phyloP scores from a whole-genome alignment of 2,329 filamentous ascomycete species.

The Elsinoe perseae region DNA sequence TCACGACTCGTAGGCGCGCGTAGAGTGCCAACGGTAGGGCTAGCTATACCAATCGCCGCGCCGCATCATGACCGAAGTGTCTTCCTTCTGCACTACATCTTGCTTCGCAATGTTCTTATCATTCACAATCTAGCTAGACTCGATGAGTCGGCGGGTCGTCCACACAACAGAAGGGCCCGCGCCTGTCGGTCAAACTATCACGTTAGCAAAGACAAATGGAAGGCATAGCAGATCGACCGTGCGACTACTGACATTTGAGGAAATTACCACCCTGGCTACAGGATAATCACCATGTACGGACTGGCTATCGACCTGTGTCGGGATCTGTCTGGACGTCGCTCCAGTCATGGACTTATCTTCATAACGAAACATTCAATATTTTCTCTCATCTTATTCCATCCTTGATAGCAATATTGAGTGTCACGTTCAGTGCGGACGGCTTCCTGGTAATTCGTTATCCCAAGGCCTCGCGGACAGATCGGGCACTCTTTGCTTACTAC shows the following conservation, averaged over 20 bases:
- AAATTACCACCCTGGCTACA: slow-evolving; percentile 4
- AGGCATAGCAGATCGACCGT: background rate
- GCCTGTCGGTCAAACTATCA: background rate
- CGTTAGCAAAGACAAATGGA: background rate
- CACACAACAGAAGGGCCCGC: background rate
- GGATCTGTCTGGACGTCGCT: background rate
- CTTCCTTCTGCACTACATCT: too few species aligned
- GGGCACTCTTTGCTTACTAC: slow-evolving; percentile 18
- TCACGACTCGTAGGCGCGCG: background rate
- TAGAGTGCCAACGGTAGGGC: background rate
- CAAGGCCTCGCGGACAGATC: slow-evolving; percentile 15
- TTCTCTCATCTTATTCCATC: slow-evolving; percentile 22
- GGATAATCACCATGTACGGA: background rate
- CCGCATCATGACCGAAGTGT: background rate
- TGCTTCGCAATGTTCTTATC: too few species aligned
- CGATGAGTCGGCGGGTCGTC: background rate
- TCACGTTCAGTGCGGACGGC: slow-evolving; percentile 17
- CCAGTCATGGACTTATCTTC: slow-evolving; percentile 18
- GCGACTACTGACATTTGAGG: background rate
- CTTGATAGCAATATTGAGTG: slow-evolving; percentile 17
- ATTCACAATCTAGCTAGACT: too few species aligned
- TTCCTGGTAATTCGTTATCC: slow-evolving; percentile 16
- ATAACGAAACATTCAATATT: slow-evolving; percentile 25
- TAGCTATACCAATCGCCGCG: background rate
- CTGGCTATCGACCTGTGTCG: background rate